Percentiles rank a stretch among this genome's conserved stretches.
Evolutionary conservation across 2,329 filamentous ascomycete genomes (phyloP).

Genomic region (Trichoderma arundinaceum): DNA sequence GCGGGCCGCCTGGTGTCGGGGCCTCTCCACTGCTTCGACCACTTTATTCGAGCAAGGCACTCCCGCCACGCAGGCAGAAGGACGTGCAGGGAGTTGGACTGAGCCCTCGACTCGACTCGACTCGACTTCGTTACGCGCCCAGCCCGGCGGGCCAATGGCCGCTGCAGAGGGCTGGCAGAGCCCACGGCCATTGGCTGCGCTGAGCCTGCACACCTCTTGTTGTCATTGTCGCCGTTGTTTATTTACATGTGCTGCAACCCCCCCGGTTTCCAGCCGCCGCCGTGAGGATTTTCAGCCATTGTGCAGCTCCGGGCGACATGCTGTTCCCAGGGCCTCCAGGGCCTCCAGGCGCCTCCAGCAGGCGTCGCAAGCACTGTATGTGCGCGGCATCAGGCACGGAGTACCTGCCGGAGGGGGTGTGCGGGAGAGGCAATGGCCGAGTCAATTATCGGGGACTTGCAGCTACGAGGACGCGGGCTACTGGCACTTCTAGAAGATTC

Average conservation of each 20-base stretch:
- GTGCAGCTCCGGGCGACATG: constrained; percentile 7
- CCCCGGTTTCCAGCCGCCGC: constrained; percentile 13
- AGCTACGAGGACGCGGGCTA: constrained; percentile 39
- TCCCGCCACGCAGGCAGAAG: constrained; percentile 1
- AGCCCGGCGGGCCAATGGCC: not conserved
- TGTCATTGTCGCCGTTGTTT: constrained; percentile 2
- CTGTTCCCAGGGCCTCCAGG: not conserved
- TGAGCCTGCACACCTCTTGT: not conserved
- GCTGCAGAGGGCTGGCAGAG: constrained; percentile 7
- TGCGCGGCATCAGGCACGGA: not conserved
- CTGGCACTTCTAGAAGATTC: constrained; percentile 53
- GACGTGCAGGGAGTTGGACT: not conserved
- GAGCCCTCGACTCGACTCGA: no score
- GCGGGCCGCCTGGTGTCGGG: constrained; percentile 6
- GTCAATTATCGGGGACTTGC: constrained; percentile 42
- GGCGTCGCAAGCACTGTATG: not conserved
- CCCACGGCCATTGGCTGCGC: constrained; percentile 1
- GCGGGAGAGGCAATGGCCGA: not conserved
- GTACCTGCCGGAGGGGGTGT: not conserved
- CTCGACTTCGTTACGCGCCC: no score
- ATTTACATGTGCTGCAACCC: constrained; percentile 27
- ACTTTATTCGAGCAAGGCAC: not conserved
- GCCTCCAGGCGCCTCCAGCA: not conserved
- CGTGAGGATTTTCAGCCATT: not conserved
- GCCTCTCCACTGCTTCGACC: not conserved